Base-by-base conservation (phyloP, 106 monocot genomes). In the Vanilla planifolia region DNA sequence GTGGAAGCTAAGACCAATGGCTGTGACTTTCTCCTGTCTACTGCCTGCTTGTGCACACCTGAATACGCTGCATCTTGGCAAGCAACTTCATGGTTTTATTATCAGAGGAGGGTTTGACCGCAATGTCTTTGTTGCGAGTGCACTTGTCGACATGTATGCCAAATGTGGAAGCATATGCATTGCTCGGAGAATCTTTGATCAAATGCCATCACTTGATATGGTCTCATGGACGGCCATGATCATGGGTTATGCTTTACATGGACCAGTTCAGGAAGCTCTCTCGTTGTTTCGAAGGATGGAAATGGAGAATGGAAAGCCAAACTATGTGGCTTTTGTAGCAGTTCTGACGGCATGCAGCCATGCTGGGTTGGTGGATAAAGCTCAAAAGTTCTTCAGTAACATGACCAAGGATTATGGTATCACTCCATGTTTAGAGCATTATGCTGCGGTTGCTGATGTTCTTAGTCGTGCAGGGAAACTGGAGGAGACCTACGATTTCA, bases 211-310 rank as follows among this genome's bases (percentile, higher is more conserved):
- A 24, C 72, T 63, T 1, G 98, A 98, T 68, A 64, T 77, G 39
- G 84, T 88, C 0, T 71, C 87, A 7, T 92, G 88, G 88, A 98
- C 88, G 22, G 77, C 91, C 41, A 98, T 98, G 92, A 88, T 98
- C 50, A 88, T 92, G 88, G 98, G 98, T 19, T 88, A 92, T 71
- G 92, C 98, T 7, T 74, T 92, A 74, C 92, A 98, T 76, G 92
- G 98, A 4, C 79, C 84, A 19, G 82, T 71, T 7, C 20, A 53
- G 9, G 92, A 92, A 64, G 98, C 98, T 57, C 51, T 98, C 6
- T 14, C 41, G 32, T 45, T 98, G 35, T 98, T 98, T 60, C 19
- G 64, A 8, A 68, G 30, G 26, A 98, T 98, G 98, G 75, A 78
- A 37, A 30, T 4, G 64, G 75, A 79, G 58, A 84, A 76, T 45